Evolutionary conservation across 2,329 filamentous ascomycete genomes (phyloP), one percentile per base, ranked within the genome.

Genomic region (Fusarium haematococcum): DNA sequence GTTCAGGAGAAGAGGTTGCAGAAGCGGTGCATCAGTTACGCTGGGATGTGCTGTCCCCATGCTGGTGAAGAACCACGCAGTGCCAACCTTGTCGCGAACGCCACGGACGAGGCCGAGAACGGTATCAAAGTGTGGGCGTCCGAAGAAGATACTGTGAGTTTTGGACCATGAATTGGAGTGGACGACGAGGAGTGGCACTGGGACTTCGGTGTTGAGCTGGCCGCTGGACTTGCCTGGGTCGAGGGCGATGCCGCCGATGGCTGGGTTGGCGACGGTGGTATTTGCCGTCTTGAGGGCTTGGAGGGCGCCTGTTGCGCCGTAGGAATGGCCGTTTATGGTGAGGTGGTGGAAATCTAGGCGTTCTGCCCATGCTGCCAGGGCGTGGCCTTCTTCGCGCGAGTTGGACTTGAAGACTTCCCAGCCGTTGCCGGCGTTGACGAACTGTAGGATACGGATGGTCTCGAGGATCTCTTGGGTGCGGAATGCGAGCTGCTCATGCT

Each of bases 181-280:
- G 43, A 93, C 83, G 32, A 93, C 84, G 56, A 93, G 81, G 3
- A 91, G 79, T 2, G 91, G 91, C 2, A 91, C 88, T 33, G 84
- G 77, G 70, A 92, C 85, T 45, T 91, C 85, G 67, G 84, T 79
- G 81, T 93, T 93, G 13, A 93, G 83, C 0, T 85, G 88, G 1
- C 91, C 91, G 70, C 88, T 91, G 2, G 84, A 82, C 80, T 93
- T 93, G 62, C 91, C 91, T 0, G 91, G 91, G 79, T 93, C 91
- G 33, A 93, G 85, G 59, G 90, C 86, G 69, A 93, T 87, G 23
- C 86, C 91, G 4, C 88, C 90, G 1, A 86, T 84, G 70, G 91
- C 87, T 0, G 65, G 78, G 75, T 68, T 84, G 66, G 56, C 71
- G 69, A 60, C 74, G 6, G 71, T 73, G 4, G 70, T 71, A 43